Evolutionary conservation across 768 basidiomycete genomes (phyloP), one percentile per base, ranked within the genome.

Genomic region (Mycena galericulata): DNA sequence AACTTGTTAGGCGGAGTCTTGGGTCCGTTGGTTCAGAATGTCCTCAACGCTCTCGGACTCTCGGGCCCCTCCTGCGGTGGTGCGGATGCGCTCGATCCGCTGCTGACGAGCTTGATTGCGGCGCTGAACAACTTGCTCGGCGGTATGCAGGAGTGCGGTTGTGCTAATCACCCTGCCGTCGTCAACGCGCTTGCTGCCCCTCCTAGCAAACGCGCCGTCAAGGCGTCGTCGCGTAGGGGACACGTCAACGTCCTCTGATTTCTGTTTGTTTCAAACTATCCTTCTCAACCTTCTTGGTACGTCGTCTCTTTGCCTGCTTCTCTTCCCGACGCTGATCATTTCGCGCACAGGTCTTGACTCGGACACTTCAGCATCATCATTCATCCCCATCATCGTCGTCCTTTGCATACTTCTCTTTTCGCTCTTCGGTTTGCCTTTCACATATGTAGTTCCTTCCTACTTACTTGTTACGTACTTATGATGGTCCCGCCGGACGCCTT

Each of bases 371-470:
- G 6, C 34, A 36, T 36, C 34, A 6, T 36, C 34, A 6, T 7
- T 36, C 34, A 6, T 36, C 34, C 34, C 14, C 43, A 27, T 34
- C 50, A 15, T 51, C 9, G 24, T 34, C 20, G 34, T n/a, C 30
- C 27, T 49, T 49, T 34, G 7, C 15, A 29, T 29, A 51, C n/a
- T 51, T 22, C 30, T 34, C 50, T 22, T 51, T n/a, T 36, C 46
- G 26, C 46, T 29, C 15, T 49, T 49, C 18, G 15, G 14, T 29
- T 49, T 49, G 6, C 27, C 9, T 49, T 17, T 6, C 9, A 17
- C 50, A n/a, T n/a, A n/a, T n/a, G n/a, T n/a, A n/a, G n/a, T n/a
- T 36, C 34, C 18, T 51, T 32, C 50, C 34, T 51, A 51, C 50
- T 6, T 14, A 36, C 34, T 14, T 14, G 29, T 20, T 32, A 29